Percentiles rank a stretch among this genome's conserved stretches.
phyloP scores from a whole-genome alignment of 1,139 yeast genomes.

The Protomyces lactucae-debilis region DNA sequence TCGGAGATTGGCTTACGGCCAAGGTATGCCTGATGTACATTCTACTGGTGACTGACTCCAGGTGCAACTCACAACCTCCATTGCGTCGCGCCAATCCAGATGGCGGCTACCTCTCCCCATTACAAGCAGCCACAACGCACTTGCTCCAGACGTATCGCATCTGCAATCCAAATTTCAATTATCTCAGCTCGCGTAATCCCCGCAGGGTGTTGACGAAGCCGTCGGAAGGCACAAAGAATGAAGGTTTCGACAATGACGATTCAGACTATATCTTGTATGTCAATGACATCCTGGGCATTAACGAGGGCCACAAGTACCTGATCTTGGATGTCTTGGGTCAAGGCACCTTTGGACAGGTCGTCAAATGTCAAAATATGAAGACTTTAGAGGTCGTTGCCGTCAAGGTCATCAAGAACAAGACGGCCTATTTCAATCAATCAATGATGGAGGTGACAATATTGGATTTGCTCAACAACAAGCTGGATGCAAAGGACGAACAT shows the following conservation, averaged over 20 bases:
- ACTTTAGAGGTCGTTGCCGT: conserved; percentile 91
- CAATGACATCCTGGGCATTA: conserved; percentile 84
- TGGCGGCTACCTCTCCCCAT: conserved; percentile 47
- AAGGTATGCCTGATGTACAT: neutral
- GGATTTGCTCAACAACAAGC: conserved; percentile 67
- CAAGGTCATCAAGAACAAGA: conserved; percentile 86
- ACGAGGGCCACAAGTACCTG: conserved; percentile 67
- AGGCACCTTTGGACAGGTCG: conserved; percentile 98
- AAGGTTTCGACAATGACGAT: conserved; percentile 83
- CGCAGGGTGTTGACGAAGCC: conserved; percentile 90
- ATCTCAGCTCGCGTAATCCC: conserved; percentile 81
- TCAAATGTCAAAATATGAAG: conserved; percentile 85
- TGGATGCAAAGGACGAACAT: conserved; percentile 64
- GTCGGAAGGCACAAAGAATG: conserved; percentile 71
- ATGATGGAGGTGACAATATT: conserved; percentile 83
- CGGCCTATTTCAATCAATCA: conserved; percentile 87
- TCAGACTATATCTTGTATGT: conserved; percentile 90
- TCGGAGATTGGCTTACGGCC: conserved; percentile 20
- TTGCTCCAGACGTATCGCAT: conserved; percentile 75
- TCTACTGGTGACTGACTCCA: neutral
- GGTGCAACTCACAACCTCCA: conserved; percentile 24
- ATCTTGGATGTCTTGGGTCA: conserved; percentile 89
- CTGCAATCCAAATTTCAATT: conserved; percentile 83
- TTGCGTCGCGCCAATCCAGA: conserved; percentile 34
- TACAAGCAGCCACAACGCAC: conserved; percentile 71